A percentile compares a stretch with the other conserved stretches of the same genome.
These are phyloP conservation scores for Camellia oleifera DNA, from an alignment of 179 eudicot genomes.

Conservation along the genomic window DNA sequence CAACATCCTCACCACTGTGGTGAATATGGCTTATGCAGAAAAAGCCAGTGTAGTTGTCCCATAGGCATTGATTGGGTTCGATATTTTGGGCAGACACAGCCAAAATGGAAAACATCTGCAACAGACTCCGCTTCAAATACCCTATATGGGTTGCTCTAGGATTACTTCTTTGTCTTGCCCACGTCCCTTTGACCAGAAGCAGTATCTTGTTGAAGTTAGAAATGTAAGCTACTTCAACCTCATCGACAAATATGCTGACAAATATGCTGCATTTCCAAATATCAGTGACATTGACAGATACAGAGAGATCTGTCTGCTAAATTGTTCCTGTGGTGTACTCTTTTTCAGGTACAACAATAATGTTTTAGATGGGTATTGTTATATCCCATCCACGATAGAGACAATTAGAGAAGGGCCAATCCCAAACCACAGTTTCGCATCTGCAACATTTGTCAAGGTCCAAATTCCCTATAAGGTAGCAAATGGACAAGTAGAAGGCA, in stretches of 20 bases:
- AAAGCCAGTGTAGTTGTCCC: too few relatives aligned
- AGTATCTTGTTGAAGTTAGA: constrained; percentile 1
- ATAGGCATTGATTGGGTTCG: not conserved
- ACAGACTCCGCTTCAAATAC: not conserved
- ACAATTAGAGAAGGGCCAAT: not conserved
- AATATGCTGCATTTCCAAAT: not conserved
- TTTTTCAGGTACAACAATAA: not conserved
- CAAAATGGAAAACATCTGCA: too few relatives aligned
- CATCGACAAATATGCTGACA: not conserved
- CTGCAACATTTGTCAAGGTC: not conserved
- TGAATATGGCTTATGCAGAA: too few relatives aligned
- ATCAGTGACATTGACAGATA: not conserved
- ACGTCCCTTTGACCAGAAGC: not conserved
- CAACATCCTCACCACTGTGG: too few relatives aligned
- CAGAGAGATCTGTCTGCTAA: not conserved
- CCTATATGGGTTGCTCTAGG: not conserved
- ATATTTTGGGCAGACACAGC: not conserved
- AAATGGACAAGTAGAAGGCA: too few relatives aligned
- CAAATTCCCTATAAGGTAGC: not conserved
- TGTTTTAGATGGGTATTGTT: not conserved
- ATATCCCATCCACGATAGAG: not conserved
- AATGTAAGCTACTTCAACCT: constrained; percentile 8
- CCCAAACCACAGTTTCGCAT: not conserved
- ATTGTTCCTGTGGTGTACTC: not conserved
- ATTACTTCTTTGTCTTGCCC: not conserved